Base-by-base conservation (phyloP, 148 eudicot species). In the Silene conica region DNA sequence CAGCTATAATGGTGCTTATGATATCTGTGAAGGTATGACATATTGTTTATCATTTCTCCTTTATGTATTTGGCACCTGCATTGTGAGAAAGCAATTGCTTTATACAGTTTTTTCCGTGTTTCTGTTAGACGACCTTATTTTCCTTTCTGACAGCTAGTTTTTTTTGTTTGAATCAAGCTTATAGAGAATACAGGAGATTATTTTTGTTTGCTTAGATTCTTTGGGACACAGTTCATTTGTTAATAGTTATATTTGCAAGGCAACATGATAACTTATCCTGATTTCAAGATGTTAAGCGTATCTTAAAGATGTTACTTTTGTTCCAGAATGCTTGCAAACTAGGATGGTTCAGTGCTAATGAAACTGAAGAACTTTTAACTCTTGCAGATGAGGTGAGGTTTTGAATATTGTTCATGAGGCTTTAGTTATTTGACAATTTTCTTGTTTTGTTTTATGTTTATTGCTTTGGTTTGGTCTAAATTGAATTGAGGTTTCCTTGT, bases 271-370 rank as follows among this genome's bases (percentile, higher is more conserved):
- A 60, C 19, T 14, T 43, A 48, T 26, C 18, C 20, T 15, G 63
- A 59, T 50, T 21, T 34, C 48, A n/a, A 31, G 43, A n/a, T 22
- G 26, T 74, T 69, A 13, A 61, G 57, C 34, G 2, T 56, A 6
- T 75, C 52, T 43, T 75, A 67, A 75, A 71, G 58, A 26, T 21
- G 34, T 22, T 22, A 28, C 45, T 71, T 15, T 34, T 70, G 69
- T 73, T 59, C 58, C 79, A 93, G 98, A 91, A 82, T 83, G 98
- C 98, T 82, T 93, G 98, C 79, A 86, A 83, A 67, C 78, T 50
- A 43, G 89, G 86, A 76, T 93, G 98, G 98, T 93, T 89, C 82
- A 57, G 84, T 55, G 74, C 66, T 34, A 74, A 74, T 74, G 92
- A 88, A 64, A 81, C 86, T 28, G 78, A 74, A 73, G 97, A 93